Evolutionary conservation across 1,139 yeast species (phyloP).

Genomic region (Pichia sp.): DNA sequence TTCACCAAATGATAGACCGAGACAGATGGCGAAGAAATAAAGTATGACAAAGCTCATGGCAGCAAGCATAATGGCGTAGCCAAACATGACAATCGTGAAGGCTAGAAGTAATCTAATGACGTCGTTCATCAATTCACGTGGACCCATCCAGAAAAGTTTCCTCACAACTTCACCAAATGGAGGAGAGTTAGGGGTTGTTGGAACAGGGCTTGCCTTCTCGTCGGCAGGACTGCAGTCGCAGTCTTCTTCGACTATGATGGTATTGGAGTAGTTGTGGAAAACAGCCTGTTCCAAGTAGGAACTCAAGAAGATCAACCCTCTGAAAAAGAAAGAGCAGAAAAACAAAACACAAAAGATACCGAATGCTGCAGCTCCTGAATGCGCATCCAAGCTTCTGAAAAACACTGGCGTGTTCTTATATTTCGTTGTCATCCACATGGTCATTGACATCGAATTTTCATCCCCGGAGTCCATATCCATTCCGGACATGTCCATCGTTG

Average conservation of each 20-base stretch:
- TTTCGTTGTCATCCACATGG: slow-evolving; percentile 49
- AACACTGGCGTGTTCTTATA: slow-evolving; percentile 57
- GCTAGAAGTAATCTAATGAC: slow-evolving; percentile 49
- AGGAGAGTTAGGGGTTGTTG: background rate
- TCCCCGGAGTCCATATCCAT: slow-evolving; percentile 1
- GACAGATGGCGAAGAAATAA: slow-evolving; percentile 67
- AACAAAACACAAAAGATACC: slow-evolving; percentile 65
- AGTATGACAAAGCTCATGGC: slow-evolving; percentile 65
- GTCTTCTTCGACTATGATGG: slow-evolving; percentile 29
- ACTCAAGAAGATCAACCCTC: slow-evolving; percentile 55
- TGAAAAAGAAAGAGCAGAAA: slow-evolving; percentile 51
- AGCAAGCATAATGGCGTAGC: slow-evolving; percentile 70
- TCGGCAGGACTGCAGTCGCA: slow-evolving; percentile 26
- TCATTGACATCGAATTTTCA: slow-evolving; percentile 39
- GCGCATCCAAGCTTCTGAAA: slow-evolving; percentile 50
- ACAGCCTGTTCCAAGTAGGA: slow-evolving; percentile 64
- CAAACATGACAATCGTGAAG: slow-evolving; percentile 59
- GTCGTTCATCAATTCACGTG: slow-evolving; percentile 44
- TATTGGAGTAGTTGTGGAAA: slow-evolving; percentile 39
- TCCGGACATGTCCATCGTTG: slow-evolving; percentile 11
- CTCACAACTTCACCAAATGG: slow-evolving; percentile 30
- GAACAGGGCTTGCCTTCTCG: slow-evolving; percentile 14
- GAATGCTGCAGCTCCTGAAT: slow-evolving; percentile 56
- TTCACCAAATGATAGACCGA: slow-evolving; percentile 67
- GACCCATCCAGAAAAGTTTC: slow-evolving; percentile 40